These are phyloP conservation scores for Pholiota adiposa DNA, from an alignment of 1,284 basidiomycete species.

Conservation along the genomic window DNA sequence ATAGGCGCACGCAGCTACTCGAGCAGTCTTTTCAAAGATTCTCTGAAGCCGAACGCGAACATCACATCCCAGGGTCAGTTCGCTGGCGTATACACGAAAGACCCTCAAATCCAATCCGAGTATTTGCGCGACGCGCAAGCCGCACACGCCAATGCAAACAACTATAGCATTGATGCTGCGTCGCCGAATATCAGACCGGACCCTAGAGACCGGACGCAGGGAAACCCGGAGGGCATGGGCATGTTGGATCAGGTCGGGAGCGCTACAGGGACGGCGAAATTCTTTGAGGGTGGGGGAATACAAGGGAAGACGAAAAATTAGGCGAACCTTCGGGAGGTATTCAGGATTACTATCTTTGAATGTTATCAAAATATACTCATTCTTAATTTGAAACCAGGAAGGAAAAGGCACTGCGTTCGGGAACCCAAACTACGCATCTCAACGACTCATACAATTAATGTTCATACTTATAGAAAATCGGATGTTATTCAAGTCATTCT, in stretches of 20 bases:
- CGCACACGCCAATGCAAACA: neutral
- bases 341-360: too few relatives aligned
- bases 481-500: too few relatives aligned
- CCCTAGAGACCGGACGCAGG: conserved; percentile 16
- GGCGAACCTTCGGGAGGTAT: too few relatives aligned
- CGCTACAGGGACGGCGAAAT: conserved; percentile 21
- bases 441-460: too few relatives aligned
- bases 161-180: conserved; percentile 11
- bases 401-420: too few relatives aligned
- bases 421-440: too few relatives aligned
- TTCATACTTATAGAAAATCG: too few relatives aligned
- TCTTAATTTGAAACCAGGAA: too few relatives aligned
- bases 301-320: neutral
- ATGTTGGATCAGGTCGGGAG: conserved; percentile 33
- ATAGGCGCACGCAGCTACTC: neutral
- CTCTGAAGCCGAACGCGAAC: neutral
- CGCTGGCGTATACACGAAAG: neutral
- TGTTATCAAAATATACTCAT: too few relatives aligned
- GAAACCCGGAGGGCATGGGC: conserved; percentile 29
- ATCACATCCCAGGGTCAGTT: neutral
- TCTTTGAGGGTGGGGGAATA: conserved; percentile 21
- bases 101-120: neutral
- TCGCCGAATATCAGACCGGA: conserved; percentile 5
- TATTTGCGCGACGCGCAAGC: neutral
- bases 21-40: neutral